These are phyloP conservation scores for Atalantia buxifolia DNA, from an alignment of 345 rosid genomes.

Conservation along the genomic window DNA sequence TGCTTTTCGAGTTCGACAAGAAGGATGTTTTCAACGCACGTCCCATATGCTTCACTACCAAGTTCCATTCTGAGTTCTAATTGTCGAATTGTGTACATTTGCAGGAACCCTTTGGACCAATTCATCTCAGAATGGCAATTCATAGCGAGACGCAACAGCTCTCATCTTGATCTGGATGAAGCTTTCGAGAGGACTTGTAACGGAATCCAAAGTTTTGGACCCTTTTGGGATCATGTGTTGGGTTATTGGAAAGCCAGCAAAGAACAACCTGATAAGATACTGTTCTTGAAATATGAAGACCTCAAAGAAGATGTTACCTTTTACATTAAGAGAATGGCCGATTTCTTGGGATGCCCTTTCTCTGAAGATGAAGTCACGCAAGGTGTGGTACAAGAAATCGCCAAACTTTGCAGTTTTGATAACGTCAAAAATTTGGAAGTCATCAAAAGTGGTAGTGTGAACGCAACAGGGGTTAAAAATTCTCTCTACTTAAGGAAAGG, in stretches of 20 bases:
- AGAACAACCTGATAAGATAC: no score
- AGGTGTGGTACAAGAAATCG: conserved; percentile 23
- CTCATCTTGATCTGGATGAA: neutral
- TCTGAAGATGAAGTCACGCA: conserved; percentile 15
- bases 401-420: conserved; percentile 33
- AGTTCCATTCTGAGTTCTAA: neutral
- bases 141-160: neutral
- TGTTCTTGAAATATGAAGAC: no score
- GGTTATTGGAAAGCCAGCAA: no score
- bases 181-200: conserved; percentile 25
- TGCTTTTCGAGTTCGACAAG: neutral
- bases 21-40: conserved; percentile 19
- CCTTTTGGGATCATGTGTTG: conserved; percentile 12
- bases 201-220: conserved; percentile 19
- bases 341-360: conserved; percentile 33
- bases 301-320: neutral
- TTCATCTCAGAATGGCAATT: conserved; percentile 27
- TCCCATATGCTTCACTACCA: conserved; percentile 14
- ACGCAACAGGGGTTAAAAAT: conserved; percentile 14
- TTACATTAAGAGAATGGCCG: conserved; percentile 22
- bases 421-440: neutral
- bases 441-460: conserved; percentile 30
- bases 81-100: conserved; percentile 28
- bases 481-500: conserved; percentile 38
- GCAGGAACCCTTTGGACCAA: conserved; percentile 21